Conservation (phyloP, 331 rosid species). For the Phaseolus coccineus region DNA sequence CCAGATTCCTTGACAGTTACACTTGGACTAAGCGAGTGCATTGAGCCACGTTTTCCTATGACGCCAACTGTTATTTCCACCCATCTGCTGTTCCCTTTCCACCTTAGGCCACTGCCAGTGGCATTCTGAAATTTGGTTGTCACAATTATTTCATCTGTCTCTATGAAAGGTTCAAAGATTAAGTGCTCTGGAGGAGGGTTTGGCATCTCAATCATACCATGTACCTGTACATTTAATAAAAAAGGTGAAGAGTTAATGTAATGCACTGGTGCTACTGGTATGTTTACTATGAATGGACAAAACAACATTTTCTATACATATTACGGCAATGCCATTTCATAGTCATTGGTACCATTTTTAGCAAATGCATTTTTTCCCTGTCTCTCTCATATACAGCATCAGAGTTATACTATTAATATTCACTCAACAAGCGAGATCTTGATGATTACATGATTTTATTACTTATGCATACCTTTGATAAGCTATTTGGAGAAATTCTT, state of each 20-base stretch:
- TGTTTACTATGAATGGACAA: not conserved
- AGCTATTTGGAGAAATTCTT: slow-evolving; percentile 87
- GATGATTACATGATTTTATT: slow-evolving; percentile 25
- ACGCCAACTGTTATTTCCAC: slow-evolving; percentile 98
- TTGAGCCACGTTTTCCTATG: slow-evolving; percentile 79
- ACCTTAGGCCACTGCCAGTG: slow-evolving; percentile 59
- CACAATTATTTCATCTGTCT: slow-evolving; percentile 83
- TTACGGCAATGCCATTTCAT: not conserved
- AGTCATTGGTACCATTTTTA: not conserved
- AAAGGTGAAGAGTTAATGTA: not conserved
- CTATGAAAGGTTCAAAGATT: slow-evolving; percentile 93
- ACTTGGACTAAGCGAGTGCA: slow-evolving; percentile 91
- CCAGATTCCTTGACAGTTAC: slow-evolving; percentile 93
- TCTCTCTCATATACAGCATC: not conserved
- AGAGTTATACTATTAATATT: slow-evolving; percentile 11
- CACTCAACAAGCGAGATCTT: slow-evolving; percentile 15
- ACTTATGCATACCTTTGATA: slow-evolving; percentile 72
- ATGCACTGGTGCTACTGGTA: not conserved
- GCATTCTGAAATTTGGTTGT: slow-evolving; percentile 59
- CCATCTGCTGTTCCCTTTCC: slow-evolving; percentile 96
- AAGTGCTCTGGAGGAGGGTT: slow-evolving; percentile 80
- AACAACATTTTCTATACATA: not conserved
- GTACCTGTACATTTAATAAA: slow-evolving; percentile 60
- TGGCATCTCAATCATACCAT: slow-evolving; percentile 93
- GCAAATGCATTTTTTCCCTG: not conserved